phyloP scores from a whole-genome alignment of 1,139 yeast species.

The Meyerozyma carpophila region DNA sequence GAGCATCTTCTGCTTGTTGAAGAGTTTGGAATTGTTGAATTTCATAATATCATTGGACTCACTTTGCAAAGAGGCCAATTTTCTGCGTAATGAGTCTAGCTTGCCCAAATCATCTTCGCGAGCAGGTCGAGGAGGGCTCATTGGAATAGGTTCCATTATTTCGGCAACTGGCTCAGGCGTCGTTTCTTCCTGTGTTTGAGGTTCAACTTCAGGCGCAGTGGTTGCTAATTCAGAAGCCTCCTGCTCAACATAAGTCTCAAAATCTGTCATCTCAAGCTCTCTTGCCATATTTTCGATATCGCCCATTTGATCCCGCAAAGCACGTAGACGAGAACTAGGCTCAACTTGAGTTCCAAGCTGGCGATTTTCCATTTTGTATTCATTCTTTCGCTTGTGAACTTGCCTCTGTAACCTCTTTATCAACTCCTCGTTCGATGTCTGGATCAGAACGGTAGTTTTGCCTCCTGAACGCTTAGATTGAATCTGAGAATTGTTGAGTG shows the following conservation, averaged over 20 bases:
- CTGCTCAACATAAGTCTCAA: conserved; percentile 38
- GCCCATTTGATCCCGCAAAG: conserved; percentile 80
- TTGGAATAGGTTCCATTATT: conserved; percentile 12
- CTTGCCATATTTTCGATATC: conserved; percentile 80
- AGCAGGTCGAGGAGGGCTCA: conserved; percentile 27
- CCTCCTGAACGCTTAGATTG: conserved; percentile 23
- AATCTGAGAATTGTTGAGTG: conserved; percentile 44
- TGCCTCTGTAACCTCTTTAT: conserved; percentile 51
- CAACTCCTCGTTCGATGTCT: conserved; percentile 40
- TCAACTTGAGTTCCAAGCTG: conserved; percentile 59
- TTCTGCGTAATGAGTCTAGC: conserved; percentile 50
- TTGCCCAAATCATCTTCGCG: conserved; percentile 39
- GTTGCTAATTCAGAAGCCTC: conserved; percentile 4
- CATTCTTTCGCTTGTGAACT: conserved; percentile 58
- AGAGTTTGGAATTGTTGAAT: conserved; percentile 55
- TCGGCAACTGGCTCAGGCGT: conserved; percentile 12
- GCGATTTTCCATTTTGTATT: conserved; percentile 51
- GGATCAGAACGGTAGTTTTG: conserved; percentile 34
- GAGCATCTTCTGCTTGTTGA: conserved; percentile 51
- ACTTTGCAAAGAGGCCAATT: conserved; percentile 55
- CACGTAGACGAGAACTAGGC: conserved; percentile 72
- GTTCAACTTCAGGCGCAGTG: no score
- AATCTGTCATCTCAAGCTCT: conserved; percentile 81
- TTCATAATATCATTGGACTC: conserved; percentile 75
- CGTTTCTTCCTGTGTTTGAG: conserved; percentile 5